These are phyloP conservation scores for Neospora caninum DNA, from an alignment of 169 alveolate species.

Conservation along the genomic window DNA sequence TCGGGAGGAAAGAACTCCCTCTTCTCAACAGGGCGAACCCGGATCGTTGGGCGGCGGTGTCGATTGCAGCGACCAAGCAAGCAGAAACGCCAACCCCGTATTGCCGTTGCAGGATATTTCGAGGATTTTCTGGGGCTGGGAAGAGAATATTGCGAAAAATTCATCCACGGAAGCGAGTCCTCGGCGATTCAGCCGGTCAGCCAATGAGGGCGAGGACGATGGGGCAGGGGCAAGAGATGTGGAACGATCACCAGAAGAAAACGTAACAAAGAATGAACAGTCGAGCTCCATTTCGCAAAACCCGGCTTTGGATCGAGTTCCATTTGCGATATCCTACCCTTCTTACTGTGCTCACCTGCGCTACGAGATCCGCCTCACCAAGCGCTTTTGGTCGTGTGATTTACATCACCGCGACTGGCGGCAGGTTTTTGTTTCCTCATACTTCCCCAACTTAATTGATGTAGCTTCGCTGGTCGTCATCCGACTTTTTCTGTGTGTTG, in stretches of 20 bases:
- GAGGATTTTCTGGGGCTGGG: background rate
- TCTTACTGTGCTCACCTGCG: slow-evolving; percentile 45
- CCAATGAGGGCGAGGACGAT: background rate
- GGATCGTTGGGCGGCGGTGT: background rate
- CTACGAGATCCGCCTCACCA: slow-evolving; percentile 37
- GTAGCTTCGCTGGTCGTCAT: slow-evolving; percentile 31
- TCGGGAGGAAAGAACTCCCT: background rate
- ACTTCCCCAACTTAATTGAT: slow-evolving; percentile 37
- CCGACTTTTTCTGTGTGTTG: slow-evolving; percentile 43
- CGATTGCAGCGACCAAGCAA: background rate
- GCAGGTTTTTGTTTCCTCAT: slow-evolving; percentile 44
- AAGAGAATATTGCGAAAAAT: background rate
- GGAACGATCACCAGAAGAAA: background rate
- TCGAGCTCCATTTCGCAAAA: background rate
- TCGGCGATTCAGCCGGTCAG: background rate
- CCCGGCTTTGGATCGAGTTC: background rate
- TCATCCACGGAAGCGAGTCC: background rate
- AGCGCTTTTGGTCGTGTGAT: slow-evolving; percentile 43
- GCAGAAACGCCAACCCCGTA: background rate
- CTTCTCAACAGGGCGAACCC: background rate
- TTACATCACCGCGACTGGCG: slow-evolving; percentile 64
- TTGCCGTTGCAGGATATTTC: background rate
- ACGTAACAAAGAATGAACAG: too few relatives aligned
- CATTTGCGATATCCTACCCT: slow-evolving; percentile 47
- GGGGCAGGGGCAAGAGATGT: background rate